phyloP scores from a whole-genome alignment of 345 rosid species.

The Euclidium syriacum region DNA sequence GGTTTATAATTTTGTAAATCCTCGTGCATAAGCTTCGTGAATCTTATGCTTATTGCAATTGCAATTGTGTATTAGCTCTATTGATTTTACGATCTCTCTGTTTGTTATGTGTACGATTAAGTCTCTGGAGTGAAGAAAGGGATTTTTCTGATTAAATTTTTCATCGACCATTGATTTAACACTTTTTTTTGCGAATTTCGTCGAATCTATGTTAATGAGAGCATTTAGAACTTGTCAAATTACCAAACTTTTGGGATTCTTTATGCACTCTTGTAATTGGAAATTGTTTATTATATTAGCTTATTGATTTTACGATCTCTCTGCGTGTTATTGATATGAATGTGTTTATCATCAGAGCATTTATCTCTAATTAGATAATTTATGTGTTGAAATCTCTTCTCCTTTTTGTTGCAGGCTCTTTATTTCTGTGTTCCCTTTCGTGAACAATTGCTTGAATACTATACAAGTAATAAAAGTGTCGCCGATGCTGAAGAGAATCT shows the following conservation, averaged over 20 bases:
- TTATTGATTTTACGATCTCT: neutral
- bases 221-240: neutral
- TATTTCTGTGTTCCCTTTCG: slow-evolving; percentile 98
- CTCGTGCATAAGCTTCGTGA: too few species aligned
- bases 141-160: too few species aligned
- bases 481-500: slow-evolving; percentile 94
- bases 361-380: too few species aligned
- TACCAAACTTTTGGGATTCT: neutral
- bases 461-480: slow-evolving; percentile 57
- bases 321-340: neutral
- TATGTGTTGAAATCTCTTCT: neutral
- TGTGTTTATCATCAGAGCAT: too few species aligned
- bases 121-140: too few species aligned
- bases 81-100: neutral
- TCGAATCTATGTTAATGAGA: neutral
- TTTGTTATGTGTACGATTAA: neutral
- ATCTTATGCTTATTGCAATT: too few species aligned
- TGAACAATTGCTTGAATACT: slow-evolving; percentile 95
- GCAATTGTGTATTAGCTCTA: neutral
- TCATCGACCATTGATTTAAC: too few species aligned
- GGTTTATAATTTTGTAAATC: neutral
- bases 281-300: neutral
- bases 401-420: slow-evolving; percentile 69
- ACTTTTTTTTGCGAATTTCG: too few species aligned
- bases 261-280: neutral